Evolutionary conservation across 345 rosid genomes (phyloP).

Genomic region (Mangifera indica): DNA sequence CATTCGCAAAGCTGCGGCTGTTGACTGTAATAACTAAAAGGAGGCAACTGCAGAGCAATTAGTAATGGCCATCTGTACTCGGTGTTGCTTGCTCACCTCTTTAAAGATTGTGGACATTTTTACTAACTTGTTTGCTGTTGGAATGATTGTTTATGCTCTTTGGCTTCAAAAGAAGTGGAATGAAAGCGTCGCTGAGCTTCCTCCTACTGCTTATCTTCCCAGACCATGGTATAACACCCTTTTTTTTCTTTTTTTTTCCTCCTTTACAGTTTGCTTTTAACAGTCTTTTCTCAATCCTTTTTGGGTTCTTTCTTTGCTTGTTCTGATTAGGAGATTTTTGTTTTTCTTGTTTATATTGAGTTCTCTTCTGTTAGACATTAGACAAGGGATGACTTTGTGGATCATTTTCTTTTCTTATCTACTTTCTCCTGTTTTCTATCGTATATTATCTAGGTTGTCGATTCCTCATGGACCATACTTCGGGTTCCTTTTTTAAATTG

Average conservation of each 20-base stretch:
- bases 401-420: not conserved
- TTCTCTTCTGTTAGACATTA: not conserved
- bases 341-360: not conserved
- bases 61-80: slow-evolving; percentile 37
- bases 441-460: not conserved
- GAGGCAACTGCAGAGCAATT: not conserved
- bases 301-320: not conserved
- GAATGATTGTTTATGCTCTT: slow-evolving; percentile 46
- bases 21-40: not conserved
- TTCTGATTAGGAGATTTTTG: not conserved
- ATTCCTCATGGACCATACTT: not conserved
- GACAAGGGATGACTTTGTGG: not conserved
- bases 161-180: slow-evolving; percentile 59
- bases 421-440: not conserved
- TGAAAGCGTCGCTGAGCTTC: slow-evolving; percentile 22
- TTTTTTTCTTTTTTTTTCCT: not conserved
- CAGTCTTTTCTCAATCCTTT: no score
- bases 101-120: slow-evolving; percentile 33
- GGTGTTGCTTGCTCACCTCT: slow-evolving; percentile 40
- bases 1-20: no score
- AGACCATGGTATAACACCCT: slow-evolving; percentile 40
- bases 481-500: not conserved
- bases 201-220: slow-evolving; percentile 25
- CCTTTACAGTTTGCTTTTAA: not conserved
- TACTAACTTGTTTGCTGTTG: slow-evolving; percentile 35